phyloP scores from a whole-genome alignment of 805 yeast genomes.

The Hanseniaspora hatyaiensis region DNA sequence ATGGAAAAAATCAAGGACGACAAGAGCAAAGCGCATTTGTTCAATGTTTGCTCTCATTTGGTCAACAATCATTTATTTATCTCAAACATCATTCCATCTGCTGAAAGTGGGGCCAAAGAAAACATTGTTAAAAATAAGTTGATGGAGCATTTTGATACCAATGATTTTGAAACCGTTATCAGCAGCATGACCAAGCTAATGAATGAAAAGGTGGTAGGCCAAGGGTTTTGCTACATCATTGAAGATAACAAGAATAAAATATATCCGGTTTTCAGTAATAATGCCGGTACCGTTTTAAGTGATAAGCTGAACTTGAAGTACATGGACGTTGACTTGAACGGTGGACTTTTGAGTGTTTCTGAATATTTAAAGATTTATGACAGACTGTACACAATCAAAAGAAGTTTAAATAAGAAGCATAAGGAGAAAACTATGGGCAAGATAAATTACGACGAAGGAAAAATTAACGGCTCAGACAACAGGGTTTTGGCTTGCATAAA shows the following conservation, averaged over 20 bases:
- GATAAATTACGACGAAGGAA: slow-evolving; percentile 1
- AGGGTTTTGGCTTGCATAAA: slow-evolving; percentile 50
- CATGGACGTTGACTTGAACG: slow-evolving; percentile 65
- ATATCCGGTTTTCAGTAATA: slow-evolving; percentile 44
- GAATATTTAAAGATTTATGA: slow-evolving; percentile 37
- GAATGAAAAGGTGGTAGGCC: slow-evolving; percentile 34
- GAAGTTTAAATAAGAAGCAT: slow-evolving; percentile 4
- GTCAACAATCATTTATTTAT: slow-evolving; percentile 87
- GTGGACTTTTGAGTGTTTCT: slow-evolving; percentile 34
- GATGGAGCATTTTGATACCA: slow-evolving; percentile 24
- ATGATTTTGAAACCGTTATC: slow-evolving; percentile 39
- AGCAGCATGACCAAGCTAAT: slow-evolving; percentile 40
- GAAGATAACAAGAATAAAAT: slow-evolving; percentile 53
- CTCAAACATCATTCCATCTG: slow-evolving; percentile 36
- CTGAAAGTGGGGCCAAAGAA: background rate
- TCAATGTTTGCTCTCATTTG: slow-evolving; percentile 81
- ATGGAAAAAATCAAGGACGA: slow-evolving; percentile 54
- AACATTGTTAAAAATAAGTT: slow-evolving; percentile 31
- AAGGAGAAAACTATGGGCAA: background rate
- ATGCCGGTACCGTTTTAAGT: slow-evolving; percentile 60
- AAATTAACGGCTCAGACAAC: slow-evolving; percentile 31
- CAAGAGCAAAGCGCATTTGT: slow-evolving; percentile 51
- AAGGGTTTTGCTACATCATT: slow-evolving; percentile 72
- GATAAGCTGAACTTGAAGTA: background rate
- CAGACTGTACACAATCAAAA: slow-evolving; percentile 30